Conservation (phyloP, 805 yeast species). For the Cyberlindnera xylosilytica region DNA sequence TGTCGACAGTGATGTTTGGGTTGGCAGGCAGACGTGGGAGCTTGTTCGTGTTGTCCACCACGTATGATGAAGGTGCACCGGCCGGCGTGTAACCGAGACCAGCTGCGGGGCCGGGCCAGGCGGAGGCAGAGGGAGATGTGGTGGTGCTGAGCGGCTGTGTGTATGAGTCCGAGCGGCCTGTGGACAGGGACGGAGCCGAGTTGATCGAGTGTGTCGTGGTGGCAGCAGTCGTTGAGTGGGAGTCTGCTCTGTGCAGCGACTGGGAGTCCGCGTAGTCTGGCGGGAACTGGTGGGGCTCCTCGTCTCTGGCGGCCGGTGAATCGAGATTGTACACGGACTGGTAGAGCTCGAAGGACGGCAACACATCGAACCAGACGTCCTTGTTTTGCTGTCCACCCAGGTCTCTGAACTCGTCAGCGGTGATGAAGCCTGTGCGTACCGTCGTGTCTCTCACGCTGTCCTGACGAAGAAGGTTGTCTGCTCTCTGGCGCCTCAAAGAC, state of each 20-base stretch:
- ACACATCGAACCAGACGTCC: constrained; percentile 41
- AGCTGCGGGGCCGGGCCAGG: not conserved
- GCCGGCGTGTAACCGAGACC: not conserved
- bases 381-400: constrained; percentile 3
- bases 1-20: constrained; percentile 44
- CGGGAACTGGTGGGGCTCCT: constrained; percentile 19
- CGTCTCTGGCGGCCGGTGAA: constrained; percentile 25
- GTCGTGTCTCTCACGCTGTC: not conserved
- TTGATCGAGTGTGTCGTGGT: not conserved
- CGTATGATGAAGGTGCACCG: constrained; percentile 1
- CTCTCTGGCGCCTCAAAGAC: constrained; percentile 6
- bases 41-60: constrained; percentile 38
- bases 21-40: constrained; percentile 32
- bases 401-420: constrained; percentile 10
- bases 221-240: not conserved
- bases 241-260: too few species aligned
- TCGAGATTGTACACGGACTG: constrained; percentile 40
- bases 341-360: constrained; percentile 71
- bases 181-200: not conserved
- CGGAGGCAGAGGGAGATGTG: not conserved
- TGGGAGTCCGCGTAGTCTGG: constrained; percentile 19
- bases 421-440: constrained; percentile 14
- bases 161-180: not conserved
- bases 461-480: constrained; percentile 7
- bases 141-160: not conserved